Conservation (phyloP, 1,139 yeast species). For the Candida tetrigidarum region DNA sequence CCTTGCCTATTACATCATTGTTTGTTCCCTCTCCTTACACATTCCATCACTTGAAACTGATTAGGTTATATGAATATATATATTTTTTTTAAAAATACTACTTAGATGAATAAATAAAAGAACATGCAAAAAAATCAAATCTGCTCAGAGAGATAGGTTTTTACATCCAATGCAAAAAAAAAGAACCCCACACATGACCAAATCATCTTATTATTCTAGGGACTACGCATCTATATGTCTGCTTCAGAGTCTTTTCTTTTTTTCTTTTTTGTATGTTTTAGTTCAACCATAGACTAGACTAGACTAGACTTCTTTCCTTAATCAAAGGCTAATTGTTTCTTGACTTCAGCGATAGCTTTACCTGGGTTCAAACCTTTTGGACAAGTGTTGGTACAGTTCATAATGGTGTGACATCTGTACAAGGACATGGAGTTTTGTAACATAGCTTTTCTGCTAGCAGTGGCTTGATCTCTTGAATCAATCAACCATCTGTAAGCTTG, state of each 20-base stretch:
- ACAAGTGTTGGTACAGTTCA: constrained; percentile 98
- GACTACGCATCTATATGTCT: no score
- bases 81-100: not conserved
- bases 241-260: not conserved
- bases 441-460: constrained; percentile 80
- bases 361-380: constrained; percentile 99
- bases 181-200: not conserved
- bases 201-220: not conserved
- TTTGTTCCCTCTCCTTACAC: not conserved
- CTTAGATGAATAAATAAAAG: constrained; percentile 7
- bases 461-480: constrained; percentile 95
- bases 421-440: constrained; percentile 96
- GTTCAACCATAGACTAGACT: no score
- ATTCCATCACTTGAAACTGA: not conserved
- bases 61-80: no score
- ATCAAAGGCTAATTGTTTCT: constrained; percentile 87
- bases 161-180: constrained; percentile 3
- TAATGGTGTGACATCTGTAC: constrained; percentile 98
- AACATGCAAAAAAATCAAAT: constrained; percentile 5
- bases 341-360: constrained; percentile 94
- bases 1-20: no score
- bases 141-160: not conserved
- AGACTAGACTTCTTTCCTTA: constrained; percentile 26
- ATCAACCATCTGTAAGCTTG: constrained; percentile 99
- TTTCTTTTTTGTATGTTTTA: not conserved